Percentiles rank a stretch among this genome's conserved stretches.
Evolutionary conservation across 2,329 filamentous ascomycete genomes (phyloP).

Genomic region (Penicillium oxalicum): DNA sequence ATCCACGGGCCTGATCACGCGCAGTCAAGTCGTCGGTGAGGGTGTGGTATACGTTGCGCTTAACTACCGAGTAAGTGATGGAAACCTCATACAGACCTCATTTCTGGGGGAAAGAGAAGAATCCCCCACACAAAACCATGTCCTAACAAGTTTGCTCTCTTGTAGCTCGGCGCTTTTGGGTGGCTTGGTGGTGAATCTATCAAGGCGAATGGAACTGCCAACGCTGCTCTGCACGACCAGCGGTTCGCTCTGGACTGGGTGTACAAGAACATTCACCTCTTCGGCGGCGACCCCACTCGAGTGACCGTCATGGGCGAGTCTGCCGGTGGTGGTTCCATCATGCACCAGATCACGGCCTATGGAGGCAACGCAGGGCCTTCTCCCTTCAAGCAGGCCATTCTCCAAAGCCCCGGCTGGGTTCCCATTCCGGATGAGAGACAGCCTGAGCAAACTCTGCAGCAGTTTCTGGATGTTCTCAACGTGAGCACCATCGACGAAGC

Average conservation of each 20-base stretch:
- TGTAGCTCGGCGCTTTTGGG: constrained; percentile 44
- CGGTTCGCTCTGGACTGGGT: constrained; percentile 55
- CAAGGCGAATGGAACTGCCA: constrained; percentile 41
- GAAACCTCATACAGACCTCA: neutral
- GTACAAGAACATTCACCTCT: constrained; percentile 48
- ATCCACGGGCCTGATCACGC: constrained; percentile 37
- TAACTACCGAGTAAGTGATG: constrained; percentile 41
- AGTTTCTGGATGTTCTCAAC: constrained; percentile 39
- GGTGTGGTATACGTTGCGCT: constrained; percentile 45
- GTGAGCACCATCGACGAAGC: constrained; percentile 43
- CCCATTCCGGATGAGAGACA: constrained; percentile 29
- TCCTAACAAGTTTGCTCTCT: neutral
- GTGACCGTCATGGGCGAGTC: constrained; percentile 44
- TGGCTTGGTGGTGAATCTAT: constrained; percentile 44
- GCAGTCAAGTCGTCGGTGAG: constrained; percentile 34
- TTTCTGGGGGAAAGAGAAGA: no score
- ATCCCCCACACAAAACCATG: no score
- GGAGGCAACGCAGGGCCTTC: constrained; percentile 40
- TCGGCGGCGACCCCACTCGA: constrained; percentile 48
- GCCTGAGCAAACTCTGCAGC: constrained; percentile 36
- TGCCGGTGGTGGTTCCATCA: constrained; percentile 49
- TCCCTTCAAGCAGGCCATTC: constrained; percentile 37
- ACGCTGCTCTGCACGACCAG: constrained; percentile 50
- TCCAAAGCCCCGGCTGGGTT: constrained; percentile 40
- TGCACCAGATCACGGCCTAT: constrained; percentile 52